Evolutionary conservation across 192 early-diverging fungal species (phyloP), one percentile per base, ranked within the genome.

Genomic region (Neocallimastix lanati): DNA sequence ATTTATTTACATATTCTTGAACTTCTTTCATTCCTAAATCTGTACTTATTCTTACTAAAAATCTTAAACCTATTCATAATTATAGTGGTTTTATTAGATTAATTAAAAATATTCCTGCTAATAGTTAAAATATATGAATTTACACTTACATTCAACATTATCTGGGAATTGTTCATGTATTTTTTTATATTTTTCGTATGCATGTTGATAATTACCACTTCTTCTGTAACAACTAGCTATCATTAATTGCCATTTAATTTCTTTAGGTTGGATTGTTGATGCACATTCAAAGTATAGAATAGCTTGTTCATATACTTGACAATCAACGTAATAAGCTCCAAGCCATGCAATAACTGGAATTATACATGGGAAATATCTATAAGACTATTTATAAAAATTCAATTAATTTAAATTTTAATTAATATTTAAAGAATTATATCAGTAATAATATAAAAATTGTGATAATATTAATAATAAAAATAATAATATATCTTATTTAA

Each of bases 231-330:
- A 90, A 78, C 85, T 84, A 21, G 89, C 89, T 78, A 89, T 84
- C 89, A 89, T 88, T 50, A 90, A 84, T 58, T 85, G 86, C 89
- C 89, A 90, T 80, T 85, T 83, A n/a, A 88, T 83, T 77, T 88
- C 84, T 50, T 29, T 76, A 1, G 89, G 89, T 67, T 89, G 85
- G 58, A 89, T 87, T 18, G 85, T 38, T 3, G 81, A 82, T 4
- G 86, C 88, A 3, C 87, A 80, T 77, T 89, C 87, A 80, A 90
- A 90, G 80, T 87, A 89, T 81, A 87, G 85, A 29, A 89, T 81
- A 18, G 89, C 89, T 79, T 88, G 86, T 78, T 90, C 89, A 78
- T 89, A 90, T 11, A 87, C 86, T 81, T 89, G 86, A 80, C 88
- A 89, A 58, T 90, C 88, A 35, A 90, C 89, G 58, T 90, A 89